These are phyloP conservation scores for Ulota crispa DNA, from an alignment of 225 moss, liverwort and hornwort species.

Conservation along the genomic window DNA sequence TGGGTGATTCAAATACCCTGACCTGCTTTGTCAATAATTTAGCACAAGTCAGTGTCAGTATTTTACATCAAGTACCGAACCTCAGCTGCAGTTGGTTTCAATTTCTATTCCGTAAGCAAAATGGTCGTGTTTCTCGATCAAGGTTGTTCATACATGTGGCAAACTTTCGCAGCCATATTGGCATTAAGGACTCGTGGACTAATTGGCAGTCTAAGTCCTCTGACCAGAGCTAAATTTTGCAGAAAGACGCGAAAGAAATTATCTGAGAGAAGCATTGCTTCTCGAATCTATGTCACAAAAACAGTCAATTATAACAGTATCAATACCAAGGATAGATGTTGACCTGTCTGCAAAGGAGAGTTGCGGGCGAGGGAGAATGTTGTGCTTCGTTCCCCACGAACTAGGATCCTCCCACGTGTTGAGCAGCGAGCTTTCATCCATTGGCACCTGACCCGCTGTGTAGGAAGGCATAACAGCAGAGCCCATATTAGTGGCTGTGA, in stretches of 20 bases:
- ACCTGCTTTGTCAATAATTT: constrained; percentile 19
- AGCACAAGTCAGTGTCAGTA: constrained; percentile 2
- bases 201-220: background rate
- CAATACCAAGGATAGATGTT: background rate
- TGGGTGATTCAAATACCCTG: constrained; percentile 33
- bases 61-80: background rate
- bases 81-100: background rate
- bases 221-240: background rate
- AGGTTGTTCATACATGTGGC: background rate
- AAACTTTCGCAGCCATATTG: background rate
- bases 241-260: background rate
- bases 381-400: constrained; percentile 48
- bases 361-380: constrained; percentile 45
- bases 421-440: constrained; percentile 30
- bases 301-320: background rate
- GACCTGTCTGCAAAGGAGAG: constrained; percentile 61
- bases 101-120: background rate
- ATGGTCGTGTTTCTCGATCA: background rate
- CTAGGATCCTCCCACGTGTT: constrained; percentile 51
- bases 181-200: background rate
- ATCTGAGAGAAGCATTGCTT: background rate
- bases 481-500: constrained; percentile 29
- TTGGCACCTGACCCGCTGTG: constrained; percentile 21
- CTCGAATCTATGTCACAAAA: background rate
- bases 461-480: constrained; percentile 27